Conservation (phyloP, 176 grass and related monocot species). For the Triticum dicoccoides region DNA sequence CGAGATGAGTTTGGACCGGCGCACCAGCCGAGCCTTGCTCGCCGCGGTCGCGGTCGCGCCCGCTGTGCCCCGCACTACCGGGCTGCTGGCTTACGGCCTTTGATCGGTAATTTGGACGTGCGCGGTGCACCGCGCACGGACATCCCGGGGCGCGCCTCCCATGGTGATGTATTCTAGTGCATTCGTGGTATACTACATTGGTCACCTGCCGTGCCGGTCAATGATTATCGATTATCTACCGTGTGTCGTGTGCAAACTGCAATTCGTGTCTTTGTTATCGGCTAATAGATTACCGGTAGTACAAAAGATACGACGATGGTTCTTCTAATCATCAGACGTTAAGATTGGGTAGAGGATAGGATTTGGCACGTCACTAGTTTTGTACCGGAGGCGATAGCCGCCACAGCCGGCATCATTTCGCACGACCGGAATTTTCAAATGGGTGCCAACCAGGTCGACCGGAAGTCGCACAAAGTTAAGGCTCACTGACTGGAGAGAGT, state of each 20-base stretch:
- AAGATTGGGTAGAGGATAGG: not conserved
- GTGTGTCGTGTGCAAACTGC: not conserved
- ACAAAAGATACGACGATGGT: not conserved
- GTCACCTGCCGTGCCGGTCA: not conserved
- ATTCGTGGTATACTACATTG: not conserved
- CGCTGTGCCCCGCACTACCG: not conserved
- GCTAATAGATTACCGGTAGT: not conserved
- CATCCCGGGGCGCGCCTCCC: not conserved
- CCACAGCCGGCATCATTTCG: not conserved
- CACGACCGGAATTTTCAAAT: not conserved
- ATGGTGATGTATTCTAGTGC: not conserved
- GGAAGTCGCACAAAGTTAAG: not conserved
- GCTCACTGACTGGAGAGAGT: not conserved
- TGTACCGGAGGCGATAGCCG: not conserved
- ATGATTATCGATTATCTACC: not conserved
- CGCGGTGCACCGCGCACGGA: not conserved
- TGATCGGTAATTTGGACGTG: conserved; percentile 5
- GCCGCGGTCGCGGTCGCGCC: not conserved
- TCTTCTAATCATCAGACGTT: not conserved
- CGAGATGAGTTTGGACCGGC: conserved; percentile 8
- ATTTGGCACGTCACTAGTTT: not conserved
- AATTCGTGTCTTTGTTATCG: not conserved
- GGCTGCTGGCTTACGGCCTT: not conserved
- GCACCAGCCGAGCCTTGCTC: not conserved
- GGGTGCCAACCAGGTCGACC: too few relatives aligned